Base-by-base conservation (phyloP, 805 yeast species). In the Saccharomycopsis amapae region DNA sequence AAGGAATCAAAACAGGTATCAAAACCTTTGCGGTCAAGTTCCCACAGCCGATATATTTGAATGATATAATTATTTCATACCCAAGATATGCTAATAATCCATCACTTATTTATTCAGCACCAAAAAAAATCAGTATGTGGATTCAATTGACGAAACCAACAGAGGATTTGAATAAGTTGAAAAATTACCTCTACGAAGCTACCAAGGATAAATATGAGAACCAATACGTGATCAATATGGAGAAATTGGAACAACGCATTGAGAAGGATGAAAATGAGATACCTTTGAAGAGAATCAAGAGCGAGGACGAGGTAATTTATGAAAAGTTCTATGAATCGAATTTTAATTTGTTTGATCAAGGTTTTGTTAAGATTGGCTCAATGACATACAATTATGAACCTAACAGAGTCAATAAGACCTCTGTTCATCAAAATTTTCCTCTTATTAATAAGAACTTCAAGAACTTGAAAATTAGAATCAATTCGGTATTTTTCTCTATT, bases 71-170 rank as follows among this genome's bases (percentile, higher is more conserved):
- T 4, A 67, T 69, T 49, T 17, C 55, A 2, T 72, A 69, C 50
- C 64, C 65, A 7, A 55, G 67, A 28, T 62, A 62, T 24, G 53
- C 58, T n/a, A 63, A 65, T 51, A 63, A 63, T 43, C 49, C 64
- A 18, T 67, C 65, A 24, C 46, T 64, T 22, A 56, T 68, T 56
- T 62, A 63, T 30, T 64, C 72, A 4, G 67, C 70, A 7, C 74
- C 74, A 3, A 61, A 58, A 35, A 47, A 41, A 4, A 53, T 65
- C 1, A 56, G 66, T 2, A 48, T 68, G 1, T 68, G 58, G 52
- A 58, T 64, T 9, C 55, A 55, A 19, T 49, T 61, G 23, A 42
- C 54, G 49, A 39, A 38, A 30, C 41, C 58, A 49, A 49, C 36
- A 44, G 13, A 34, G 19, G 38, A 53, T 42, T 23, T 30, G 15